Evolutionary conservation across 306 rosid genomes (phyloP).

Genomic region (Malus domestica): DNA sequence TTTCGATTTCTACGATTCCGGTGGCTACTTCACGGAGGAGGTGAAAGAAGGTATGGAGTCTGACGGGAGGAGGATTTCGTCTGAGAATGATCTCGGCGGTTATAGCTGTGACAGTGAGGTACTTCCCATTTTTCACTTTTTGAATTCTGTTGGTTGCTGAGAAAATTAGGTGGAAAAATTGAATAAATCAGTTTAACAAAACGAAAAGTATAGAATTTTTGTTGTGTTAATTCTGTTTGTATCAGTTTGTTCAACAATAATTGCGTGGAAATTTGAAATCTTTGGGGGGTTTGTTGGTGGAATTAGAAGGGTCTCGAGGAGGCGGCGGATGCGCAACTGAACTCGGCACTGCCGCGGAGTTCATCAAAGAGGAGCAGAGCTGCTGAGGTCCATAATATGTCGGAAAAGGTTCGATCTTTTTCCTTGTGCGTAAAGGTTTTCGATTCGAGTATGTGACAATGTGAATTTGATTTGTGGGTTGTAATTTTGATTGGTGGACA

Average conservation of each 20-base stretch:
- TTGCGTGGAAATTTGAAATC: slow-evolving; percentile 7
- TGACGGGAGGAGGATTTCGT: slow-evolving; percentile 26
- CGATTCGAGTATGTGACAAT: not conserved
- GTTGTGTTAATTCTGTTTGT: not conserved
- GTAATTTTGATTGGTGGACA: slow-evolving; percentile 33
- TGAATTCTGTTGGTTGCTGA: not conserved
- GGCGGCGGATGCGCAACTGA: slow-evolving; percentile 35
- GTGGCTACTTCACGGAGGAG: slow-evolving; percentile 12
- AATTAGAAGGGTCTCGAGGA: slow-evolving; percentile 45
- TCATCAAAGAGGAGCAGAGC: slow-evolving; percentile 84
- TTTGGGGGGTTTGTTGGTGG: slow-evolving; percentile 5
- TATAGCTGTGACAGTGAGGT: slow-evolving; percentile 55
- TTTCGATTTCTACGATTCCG: slow-evolving; percentile 15
- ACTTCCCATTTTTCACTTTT: not conserved
- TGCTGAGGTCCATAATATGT: slow-evolving; percentile 87
- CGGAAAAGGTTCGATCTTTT: slow-evolving; percentile 64
- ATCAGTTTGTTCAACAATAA: slow-evolving; percentile 7
- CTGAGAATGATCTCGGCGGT: slow-evolving; percentile 39
- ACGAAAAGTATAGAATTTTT: not conserved
- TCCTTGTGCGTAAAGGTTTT: not conserved
- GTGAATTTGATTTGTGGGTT: slow-evolving; percentile 13
- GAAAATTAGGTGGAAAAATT: not conserved
- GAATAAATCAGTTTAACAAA: not conserved
- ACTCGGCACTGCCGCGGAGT: slow-evolving; percentile 41
- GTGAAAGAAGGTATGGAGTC: slow-evolving; percentile 27